These are phyloP conservation scores for Ganoderma boninense DNA, from an alignment of 1,284 basidiomycete species.

Conservation along the genomic window DNA sequence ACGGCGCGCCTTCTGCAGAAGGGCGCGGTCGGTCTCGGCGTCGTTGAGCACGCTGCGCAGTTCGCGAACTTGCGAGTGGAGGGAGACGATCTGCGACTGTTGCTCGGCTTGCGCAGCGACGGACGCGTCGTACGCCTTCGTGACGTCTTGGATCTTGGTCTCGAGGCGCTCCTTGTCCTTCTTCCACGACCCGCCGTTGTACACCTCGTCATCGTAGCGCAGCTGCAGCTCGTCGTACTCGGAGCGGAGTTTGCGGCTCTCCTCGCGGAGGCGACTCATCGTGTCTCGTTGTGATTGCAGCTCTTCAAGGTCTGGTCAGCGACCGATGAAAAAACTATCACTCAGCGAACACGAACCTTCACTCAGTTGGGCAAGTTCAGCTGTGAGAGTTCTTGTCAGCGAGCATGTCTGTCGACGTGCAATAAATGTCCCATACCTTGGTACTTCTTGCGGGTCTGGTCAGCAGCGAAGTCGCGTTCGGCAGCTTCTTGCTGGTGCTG, in stretches of 20 bases:
- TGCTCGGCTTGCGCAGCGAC: constrained; percentile 78
- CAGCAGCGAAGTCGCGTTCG: constrained; percentile 79
- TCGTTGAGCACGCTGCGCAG: constrained; percentile 83
- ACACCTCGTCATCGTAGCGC: constrained; percentile 80
- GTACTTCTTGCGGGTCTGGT: constrained; percentile 86
- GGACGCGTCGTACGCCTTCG: constrained; percentile 81
- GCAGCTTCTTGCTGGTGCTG: constrained; percentile 80
- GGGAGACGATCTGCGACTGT: constrained; percentile 82
- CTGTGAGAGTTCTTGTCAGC: constrained; percentile 45
- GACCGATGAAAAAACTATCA: not conserved
- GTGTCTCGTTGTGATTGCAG: constrained; percentile 79
- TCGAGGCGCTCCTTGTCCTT: constrained; percentile 88
- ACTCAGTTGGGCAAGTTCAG: constrained; percentile 77
- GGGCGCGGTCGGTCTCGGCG: constrained; percentile 80
- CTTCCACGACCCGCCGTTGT: constrained; percentile 83
- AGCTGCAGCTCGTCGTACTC: constrained; percentile 82
- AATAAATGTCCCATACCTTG: constrained; percentile 60
- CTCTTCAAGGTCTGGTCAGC: constrained; percentile 49
- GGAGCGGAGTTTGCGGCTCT: constrained; percentile 79
- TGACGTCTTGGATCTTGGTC: constrained; percentile 80
- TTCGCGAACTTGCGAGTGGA: constrained; percentile 88
- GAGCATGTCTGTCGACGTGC: not conserved
- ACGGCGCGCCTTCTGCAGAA: constrained; percentile 85
- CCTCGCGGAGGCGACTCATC: constrained; percentile 79
- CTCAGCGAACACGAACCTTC: constrained; percentile 59